phyloP scores from a whole-genome alignment of 2,329 filamentous ascomycete species.

The Scedosporium apiospermum region DNA sequence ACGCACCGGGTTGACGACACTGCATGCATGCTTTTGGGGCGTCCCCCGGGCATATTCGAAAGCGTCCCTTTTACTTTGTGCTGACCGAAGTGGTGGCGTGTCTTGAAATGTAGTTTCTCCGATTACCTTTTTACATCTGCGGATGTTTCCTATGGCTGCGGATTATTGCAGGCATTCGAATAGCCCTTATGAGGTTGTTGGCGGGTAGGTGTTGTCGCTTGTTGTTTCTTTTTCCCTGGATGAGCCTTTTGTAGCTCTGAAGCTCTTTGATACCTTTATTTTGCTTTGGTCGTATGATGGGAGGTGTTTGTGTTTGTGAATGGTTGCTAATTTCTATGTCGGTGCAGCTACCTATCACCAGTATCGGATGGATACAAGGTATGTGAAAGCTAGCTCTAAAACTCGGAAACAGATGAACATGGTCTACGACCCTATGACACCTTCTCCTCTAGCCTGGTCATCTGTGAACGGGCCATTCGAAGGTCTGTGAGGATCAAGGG shows the following conservation, averaged over 20 bases:
- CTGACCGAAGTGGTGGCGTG: background rate
- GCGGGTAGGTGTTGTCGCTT: conserved; percentile 53
- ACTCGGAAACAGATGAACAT: background rate
- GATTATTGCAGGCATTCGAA: conserved; percentile 54
- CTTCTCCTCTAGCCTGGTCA: background rate
- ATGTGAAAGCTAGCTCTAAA: background rate
- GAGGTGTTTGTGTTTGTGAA: background rate
- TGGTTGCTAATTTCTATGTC: background rate
- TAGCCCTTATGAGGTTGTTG: conserved; percentile 68
- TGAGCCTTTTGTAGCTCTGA: background rate
- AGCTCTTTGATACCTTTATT: background rate
- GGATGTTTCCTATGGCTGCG: conserved; percentile 82
- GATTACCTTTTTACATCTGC: conserved; percentile 66
- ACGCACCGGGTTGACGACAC: background rate
- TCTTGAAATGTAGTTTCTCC: conserved; percentile 43
- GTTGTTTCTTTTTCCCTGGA: too few species aligned
- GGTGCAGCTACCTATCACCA: conserved; percentile 25
- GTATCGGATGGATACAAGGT: conserved; percentile 24
- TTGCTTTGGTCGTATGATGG: background rate
- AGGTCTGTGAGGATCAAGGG: background rate
- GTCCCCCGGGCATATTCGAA: background rate
- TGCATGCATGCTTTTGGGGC: background rate
- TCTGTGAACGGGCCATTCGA: too few species aligned
- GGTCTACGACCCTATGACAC: background rate
- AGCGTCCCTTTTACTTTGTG: background rate